Evolutionary conservation across 352 stramenopile species (phyloP).

Genomic region (Globisporangium spinosum): DNA sequence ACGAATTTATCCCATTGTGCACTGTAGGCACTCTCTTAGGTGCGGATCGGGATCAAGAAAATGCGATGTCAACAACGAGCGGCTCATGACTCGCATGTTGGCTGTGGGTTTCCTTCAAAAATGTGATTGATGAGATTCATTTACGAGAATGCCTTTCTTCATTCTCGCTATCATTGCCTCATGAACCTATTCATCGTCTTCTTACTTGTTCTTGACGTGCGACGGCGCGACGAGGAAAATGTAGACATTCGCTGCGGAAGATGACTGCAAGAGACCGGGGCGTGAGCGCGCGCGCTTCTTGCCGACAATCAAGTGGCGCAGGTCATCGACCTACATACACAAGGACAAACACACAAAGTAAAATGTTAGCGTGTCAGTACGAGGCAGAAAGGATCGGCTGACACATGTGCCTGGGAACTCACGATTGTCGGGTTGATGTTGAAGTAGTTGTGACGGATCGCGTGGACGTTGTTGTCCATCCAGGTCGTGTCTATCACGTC

Average conservation of each 20-base stretch:
- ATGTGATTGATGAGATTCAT: background rate
- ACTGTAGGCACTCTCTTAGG: background rate
- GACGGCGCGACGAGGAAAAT: constrained; percentile 72
- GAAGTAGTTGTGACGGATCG: constrained; percentile 69
- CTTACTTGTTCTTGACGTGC: constrained; percentile 62
- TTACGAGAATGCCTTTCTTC: background rate
- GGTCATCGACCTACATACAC: constrained; percentile 46
- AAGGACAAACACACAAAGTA: constrained; percentile 3
- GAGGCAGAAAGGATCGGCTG: background rate
- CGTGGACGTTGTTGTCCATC: constrained; percentile 72
- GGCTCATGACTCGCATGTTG: background rate
- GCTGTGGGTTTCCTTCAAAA: background rate
- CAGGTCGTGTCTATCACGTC: constrained; percentile 80
- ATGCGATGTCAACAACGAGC: background rate
- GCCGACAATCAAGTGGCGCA: constrained; percentile 56
- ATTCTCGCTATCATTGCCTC: constrained; percentile 5
- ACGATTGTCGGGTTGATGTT: constrained; percentile 67
- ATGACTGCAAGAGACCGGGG: constrained; percentile 52
- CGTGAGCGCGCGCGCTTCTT: constrained; percentile 50
- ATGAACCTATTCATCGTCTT: constrained; percentile 40
- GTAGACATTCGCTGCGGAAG: constrained; percentile 62
- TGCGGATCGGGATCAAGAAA: background rate
- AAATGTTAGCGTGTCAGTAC: background rate
- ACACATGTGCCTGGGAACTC: constrained; percentile 5
- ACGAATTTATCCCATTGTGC: background rate